Base-by-base conservation (phyloP, 805 yeast genomes). In the Kodamaea kaohsiungensis region DNA sequence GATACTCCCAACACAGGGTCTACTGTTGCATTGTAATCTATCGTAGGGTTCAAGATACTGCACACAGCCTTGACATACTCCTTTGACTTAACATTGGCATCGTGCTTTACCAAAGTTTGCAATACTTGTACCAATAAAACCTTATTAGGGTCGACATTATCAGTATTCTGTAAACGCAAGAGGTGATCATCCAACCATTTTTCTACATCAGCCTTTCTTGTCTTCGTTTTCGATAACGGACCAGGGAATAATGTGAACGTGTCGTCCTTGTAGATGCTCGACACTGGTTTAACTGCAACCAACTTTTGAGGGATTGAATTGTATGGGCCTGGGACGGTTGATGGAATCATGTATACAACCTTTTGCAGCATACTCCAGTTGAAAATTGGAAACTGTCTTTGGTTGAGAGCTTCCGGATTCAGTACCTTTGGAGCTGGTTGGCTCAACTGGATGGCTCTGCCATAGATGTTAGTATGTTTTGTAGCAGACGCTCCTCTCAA, bases 341-440 rank as follows among this genome's bases (percentile, higher is more conserved):
- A 54, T 6, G 77, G 76, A 15, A 70, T 59, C 49, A 75, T 61
- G 17, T 55, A 53, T 1, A 62, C 69, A 2, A 66, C 66, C n/a
- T 63, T 66, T 27, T 64, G 66, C 1, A 75, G 66, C 27, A 59
- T 56, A 49, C 73, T 67, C 88, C 95, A 91, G 54, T 80, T 76
- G 65, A 89, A 87, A 35, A 91, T 65, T 0, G 97, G 96, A 69
- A 87, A 88, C 64, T 89, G 96, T 52, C 88, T 76, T 47, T 72
- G 69, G 19, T 77, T 68, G 50, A 87, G 67, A 19, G 84, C 80
- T 50, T 80, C 81, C 7, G 89, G 87, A 56, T 84, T 80, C 30
- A 72, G 69, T 7, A 76, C 58, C 43, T 63, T 68, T 51, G 59
- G 67, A 35, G 59, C 63, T n/a, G 64, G 65, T 43, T 62, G 67